Evolutionary conservation across 2,329 filamentous ascomycete genomes (phyloP).

Genomic region (Chaetomiaceae sp.): DNA sequence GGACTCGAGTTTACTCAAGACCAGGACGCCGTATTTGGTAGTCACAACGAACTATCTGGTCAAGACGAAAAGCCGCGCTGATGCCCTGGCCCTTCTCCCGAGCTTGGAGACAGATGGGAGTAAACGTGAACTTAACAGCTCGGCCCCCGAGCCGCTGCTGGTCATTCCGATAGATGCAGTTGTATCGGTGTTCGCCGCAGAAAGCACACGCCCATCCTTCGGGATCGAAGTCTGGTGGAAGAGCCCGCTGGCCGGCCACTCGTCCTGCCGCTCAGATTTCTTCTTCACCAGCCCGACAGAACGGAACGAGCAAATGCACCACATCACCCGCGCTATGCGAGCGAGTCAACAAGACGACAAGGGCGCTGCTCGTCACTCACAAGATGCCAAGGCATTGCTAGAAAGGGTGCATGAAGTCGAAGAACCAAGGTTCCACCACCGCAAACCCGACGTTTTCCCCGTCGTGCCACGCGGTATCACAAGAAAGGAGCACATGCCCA

Average conservation of each 20-base stretch:
- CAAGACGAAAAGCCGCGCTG: slow-evolving; percentile 46
- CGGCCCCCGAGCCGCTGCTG: slow-evolving; percentile 33
- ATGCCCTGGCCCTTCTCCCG: slow-evolving; percentile 46
- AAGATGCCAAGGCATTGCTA: slow-evolving; percentile 46
- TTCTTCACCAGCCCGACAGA: slow-evolving; percentile 48
- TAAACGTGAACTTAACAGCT: slow-evolving; percentile 28
- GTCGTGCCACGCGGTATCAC: slow-evolving; percentile 47
- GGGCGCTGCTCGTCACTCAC: slow-evolving; percentile 39
- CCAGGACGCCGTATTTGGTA: slow-evolving; percentile 50
- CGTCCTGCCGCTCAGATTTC: slow-evolving; percentile 45
- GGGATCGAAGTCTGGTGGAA: slow-evolving; percentile 57
- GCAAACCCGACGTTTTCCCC: slow-evolving; percentile 46
- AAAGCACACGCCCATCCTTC: slow-evolving; percentile 46
- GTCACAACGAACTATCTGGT: slow-evolving; percentile 48
- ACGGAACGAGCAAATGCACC: slow-evolving; percentile 47
- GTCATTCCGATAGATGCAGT: slow-evolving; percentile 48
- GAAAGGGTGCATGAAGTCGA: slow-evolving; percentile 43
- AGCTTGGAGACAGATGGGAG: slow-evolving; percentile 33
- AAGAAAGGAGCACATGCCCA: slow-evolving; percentile 32
- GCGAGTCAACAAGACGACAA: slow-evolving; percentile 15
- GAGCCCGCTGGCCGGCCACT: slow-evolving; percentile 38
- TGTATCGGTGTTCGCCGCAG: slow-evolving; percentile 50
- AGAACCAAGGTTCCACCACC: slow-evolving; percentile 37
- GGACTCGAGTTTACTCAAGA: slow-evolving; percentile 41
- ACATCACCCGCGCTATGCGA: slow-evolving; percentile 39